Percentiles rank a stretch among this genome's conserved stretches.
Evolutionary conservation across 2,329 filamentous ascomycete genomes (phyloP).

Genomic region (Exophiala alcalophila): DNA sequence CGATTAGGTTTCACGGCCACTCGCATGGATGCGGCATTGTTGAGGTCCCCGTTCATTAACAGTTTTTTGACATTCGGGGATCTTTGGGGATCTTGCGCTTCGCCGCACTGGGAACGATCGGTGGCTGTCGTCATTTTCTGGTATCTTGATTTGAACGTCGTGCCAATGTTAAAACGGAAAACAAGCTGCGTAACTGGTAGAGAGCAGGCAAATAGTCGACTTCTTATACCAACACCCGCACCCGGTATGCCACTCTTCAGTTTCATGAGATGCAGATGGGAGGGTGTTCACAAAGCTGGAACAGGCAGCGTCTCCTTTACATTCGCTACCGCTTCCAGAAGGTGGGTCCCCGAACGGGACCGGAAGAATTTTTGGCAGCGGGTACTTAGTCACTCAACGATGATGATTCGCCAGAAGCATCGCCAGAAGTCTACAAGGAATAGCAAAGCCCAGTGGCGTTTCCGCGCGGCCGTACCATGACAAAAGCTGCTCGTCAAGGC

Average conservation of each 20-base stretch:
- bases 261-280: too few relatives aligned
- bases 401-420: slow-evolving; percentile 1
- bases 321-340: too few relatives aligned
- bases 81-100: slow-evolving; percentile 6
- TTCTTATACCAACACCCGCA: too few relatives aligned
- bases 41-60: slow-evolving; percentile 18
- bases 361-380: not conserved
- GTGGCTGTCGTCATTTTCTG: not conserved
- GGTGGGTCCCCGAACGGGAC: too few relatives aligned
- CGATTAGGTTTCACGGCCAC: slow-evolving; percentile 8
- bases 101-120: slow-evolving; percentile 1
- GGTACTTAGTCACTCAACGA: slow-evolving; percentile 6
- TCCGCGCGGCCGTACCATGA: not conserved
- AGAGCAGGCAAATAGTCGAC: too few relatives aligned
- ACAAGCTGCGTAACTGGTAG: too few relatives aligned
- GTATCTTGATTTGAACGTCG: not conserved
- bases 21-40: slow-evolving; percentile 21
- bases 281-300: too few relatives aligned
- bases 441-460: too few relatives aligned
- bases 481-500: too few relatives aligned
- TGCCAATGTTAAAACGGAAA: not conserved
- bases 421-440: not conserved
- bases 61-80: not conserved
- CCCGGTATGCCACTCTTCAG: too few relatives aligned
- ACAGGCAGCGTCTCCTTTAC: too few relatives aligned